Conservation (phyloP, 164 flowering plant species). For the Dillenia turbinata region DNA sequence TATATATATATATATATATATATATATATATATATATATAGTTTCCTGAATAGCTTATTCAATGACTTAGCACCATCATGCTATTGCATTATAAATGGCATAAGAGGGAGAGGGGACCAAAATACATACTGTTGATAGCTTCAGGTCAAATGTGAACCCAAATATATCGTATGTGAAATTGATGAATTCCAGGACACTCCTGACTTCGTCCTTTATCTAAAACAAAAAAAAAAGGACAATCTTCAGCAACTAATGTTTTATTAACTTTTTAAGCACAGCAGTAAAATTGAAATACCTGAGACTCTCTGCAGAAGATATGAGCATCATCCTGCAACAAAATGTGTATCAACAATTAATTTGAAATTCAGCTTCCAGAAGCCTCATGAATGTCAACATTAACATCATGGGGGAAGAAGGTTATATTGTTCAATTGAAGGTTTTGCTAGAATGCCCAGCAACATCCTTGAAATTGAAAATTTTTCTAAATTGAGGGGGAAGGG, state of each 20-base stretch:
- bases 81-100: neutral
- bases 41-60: too few species aligned
- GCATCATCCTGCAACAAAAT: conserved; percentile 88
- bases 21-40: too few species aligned
- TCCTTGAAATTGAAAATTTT: too few species aligned
- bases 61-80: neutral
- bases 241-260: neutral
- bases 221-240: conserved; percentile 1
- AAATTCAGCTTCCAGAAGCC: neutral
- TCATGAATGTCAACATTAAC: neutral
- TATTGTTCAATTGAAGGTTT: too few species aligned
- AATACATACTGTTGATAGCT: conserved; percentile 82
- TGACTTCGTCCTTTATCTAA: conserved; percentile 95
- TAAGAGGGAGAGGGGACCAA: neutral
- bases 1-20: too few species aligned
- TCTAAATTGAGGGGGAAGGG: too few species aligned
- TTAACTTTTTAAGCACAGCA: neutral
- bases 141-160: conserved; percentile 94
- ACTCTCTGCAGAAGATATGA: conserved; percentile 93
- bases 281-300: conserved; percentile 52
- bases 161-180: conserved; percentile 58
- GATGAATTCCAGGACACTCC: conserved; percentile 75
- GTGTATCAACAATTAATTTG: neutral
- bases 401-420: neutral
- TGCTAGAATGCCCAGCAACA: too few species aligned